Conservation (phyloP, 805 yeast species). For the Saturnispora quitensis region DNA sequence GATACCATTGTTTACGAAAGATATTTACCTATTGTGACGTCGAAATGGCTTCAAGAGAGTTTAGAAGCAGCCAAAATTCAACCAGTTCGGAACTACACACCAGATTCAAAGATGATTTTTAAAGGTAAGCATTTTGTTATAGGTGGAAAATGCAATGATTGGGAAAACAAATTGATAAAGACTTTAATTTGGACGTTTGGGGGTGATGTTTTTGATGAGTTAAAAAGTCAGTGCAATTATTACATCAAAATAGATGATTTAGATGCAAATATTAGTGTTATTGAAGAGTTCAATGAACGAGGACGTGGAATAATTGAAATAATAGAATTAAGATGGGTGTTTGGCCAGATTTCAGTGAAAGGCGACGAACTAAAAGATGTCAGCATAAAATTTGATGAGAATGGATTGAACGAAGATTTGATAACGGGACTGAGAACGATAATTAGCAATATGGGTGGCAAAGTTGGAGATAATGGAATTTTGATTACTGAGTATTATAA, state of each 20-base stretch:
- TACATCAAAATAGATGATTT: conserved; percentile 44
- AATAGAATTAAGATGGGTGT: conserved; percentile 73
- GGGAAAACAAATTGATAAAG: conserved; percentile 28
- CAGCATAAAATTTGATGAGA: neutral
- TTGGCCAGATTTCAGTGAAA: conserved; percentile 31
- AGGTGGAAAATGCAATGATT: conserved; percentile 15
- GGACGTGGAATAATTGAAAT: conserved; percentile 37
- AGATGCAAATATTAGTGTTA: conserved; percentile 36
- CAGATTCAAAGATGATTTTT: conserved; percentile 60
- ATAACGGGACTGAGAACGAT: neutral
- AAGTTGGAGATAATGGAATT: neutral
- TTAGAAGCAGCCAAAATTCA: conserved; percentile 31
- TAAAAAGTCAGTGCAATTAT: conserved; percentile 73
- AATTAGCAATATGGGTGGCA: neutral
- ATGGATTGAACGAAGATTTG: neutral
- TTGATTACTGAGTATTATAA: neutral
- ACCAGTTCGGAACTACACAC: conserved; percentile 55
- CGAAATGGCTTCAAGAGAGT: conserved; percentile 52
- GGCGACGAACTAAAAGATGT: neutral
- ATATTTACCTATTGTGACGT: conserved; percentile 58
- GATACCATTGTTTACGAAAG: conserved; percentile 33
- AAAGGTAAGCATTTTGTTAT: conserved; percentile 54
- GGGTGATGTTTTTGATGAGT: conserved; percentile 55
- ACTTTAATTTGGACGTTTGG: conserved; percentile 69
- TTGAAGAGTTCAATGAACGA: conserved; percentile 23